These are phyloP conservation scores for Neckera pumila DNA, from an alignment of 225 moss, liverwort and hornwort species.

Conservation along the genomic window DNA sequence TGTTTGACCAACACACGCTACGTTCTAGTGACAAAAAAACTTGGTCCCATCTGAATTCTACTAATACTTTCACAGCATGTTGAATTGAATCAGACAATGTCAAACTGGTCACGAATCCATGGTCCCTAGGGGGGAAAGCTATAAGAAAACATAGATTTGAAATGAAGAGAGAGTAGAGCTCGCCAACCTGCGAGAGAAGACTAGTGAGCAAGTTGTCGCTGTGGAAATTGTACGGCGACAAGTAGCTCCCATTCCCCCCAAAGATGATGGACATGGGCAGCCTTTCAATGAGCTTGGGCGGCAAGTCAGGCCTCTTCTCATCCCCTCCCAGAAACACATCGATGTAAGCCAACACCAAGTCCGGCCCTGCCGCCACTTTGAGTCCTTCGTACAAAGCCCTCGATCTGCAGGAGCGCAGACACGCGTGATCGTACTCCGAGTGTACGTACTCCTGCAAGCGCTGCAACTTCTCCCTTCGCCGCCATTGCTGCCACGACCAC, in stretches of 20 bases:
- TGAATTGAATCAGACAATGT: not conserved
- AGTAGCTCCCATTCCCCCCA: constrained; percentile 78
- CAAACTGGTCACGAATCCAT: not conserved
- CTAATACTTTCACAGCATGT: not conserved
- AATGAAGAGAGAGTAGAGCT: not conserved
- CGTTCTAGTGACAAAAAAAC: not conserved
- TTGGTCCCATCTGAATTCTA: not conserved
- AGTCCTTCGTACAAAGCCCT: constrained; percentile 90
- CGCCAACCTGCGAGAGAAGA: constrained; percentile 58
- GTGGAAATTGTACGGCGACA: constrained; percentile 75
- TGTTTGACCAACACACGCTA: not conserved
- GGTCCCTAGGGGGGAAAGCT: not conserved
- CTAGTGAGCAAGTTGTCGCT: constrained; percentile 91
- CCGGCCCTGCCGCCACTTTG: constrained; percentile 94
- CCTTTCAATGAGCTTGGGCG: constrained; percentile 64
- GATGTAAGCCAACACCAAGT: constrained; percentile 73
- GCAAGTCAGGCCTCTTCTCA: constrained; percentile 80
- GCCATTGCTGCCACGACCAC: constrained; percentile 97
- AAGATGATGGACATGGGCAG: constrained; percentile 88
- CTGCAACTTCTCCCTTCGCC: constrained; percentile 73
- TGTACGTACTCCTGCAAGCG: constrained; percentile 84
- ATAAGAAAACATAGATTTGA: not conserved
- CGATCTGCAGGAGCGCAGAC: constrained; percentile 87
- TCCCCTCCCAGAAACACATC: constrained; percentile 96
- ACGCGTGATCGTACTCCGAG: constrained; percentile 91